Conservation (phyloP, 305 asterid genomes). For the Fraxinus platypoda region DNA sequence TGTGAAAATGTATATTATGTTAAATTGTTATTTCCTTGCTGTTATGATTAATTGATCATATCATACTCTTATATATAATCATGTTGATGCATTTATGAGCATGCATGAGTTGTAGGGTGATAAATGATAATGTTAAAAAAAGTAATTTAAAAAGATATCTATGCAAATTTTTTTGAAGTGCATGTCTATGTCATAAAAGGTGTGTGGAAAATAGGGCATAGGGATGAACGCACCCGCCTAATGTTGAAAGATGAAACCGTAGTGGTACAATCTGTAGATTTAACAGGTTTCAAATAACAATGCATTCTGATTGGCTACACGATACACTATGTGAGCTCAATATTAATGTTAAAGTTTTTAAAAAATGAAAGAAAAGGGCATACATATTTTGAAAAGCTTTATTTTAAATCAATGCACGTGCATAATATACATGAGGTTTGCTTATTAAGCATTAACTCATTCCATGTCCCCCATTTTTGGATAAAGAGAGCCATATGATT, state of each 20-base stretch:
- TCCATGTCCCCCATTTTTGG: neutral
- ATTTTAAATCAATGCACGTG: neutral
- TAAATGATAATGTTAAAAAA: neutral
- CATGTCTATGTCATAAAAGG: neutral
- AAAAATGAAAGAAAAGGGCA: neutral
- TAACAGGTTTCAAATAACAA: neutral
- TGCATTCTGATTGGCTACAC: neutral
- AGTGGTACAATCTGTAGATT: neutral
- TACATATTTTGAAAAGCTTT: neutral
- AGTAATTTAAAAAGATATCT: neutral
- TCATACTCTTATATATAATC: neutral
- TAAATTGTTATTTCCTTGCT: neutral
- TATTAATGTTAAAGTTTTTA: neutral
- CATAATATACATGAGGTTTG: neutral
- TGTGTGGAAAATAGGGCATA: neutral
- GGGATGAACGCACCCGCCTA: neutral
- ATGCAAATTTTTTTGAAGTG: neutral
- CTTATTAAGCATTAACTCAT: neutral
- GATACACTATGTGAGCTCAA: neutral
- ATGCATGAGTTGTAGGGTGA: neutral
- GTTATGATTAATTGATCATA: neutral
- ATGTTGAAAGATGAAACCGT: neutral
- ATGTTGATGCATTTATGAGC: neutral
- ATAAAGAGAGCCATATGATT: neutral
- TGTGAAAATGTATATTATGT: neutral